These are phyloP conservation scores for Chlorella sp. DNA, from an alignment of 139 green algal genomes.

Conservation along the genomic window DNA sequence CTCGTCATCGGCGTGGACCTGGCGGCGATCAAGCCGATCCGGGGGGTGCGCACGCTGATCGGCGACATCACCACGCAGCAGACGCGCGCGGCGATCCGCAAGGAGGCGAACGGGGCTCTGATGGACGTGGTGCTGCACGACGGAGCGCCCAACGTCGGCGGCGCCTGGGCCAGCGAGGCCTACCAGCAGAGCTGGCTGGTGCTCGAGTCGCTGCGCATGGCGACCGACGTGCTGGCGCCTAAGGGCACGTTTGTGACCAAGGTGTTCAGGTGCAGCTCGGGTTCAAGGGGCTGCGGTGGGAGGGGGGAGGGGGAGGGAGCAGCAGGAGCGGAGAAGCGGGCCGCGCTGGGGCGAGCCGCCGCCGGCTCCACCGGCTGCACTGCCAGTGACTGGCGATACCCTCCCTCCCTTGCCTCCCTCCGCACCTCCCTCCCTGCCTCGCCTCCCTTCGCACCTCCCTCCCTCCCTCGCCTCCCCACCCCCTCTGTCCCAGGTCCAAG, in stretches of 20 bases:
- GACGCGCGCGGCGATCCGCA: constrained; percentile 68
- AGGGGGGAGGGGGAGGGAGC: background rate
- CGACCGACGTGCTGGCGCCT: constrained; percentile 88
- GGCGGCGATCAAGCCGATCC: constrained; percentile 89
- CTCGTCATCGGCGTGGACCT: constrained; percentile 97
- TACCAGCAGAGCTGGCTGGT: constrained; percentile 91
- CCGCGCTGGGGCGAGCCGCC: too few species aligned
- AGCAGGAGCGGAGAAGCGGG: background rate
- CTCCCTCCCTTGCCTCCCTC: background rate
- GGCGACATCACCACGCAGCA: constrained; percentile 94
- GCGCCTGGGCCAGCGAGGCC: constrained; percentile 88
- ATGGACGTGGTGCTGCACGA: constrained; percentile 98
- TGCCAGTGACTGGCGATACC: too few species aligned
- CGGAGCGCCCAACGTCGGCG: constrained; percentile 97
- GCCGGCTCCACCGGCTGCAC: background rate
- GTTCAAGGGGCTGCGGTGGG: too few species aligned
- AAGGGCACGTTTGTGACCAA: constrained; percentile 97
- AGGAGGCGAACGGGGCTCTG: constrained; percentile 67
- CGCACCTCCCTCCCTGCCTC: background rate
- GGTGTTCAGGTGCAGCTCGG: constrained; percentile 88
- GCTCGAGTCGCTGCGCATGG: constrained; percentile 91
- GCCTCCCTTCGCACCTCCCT: background rate
- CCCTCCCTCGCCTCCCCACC: background rate
- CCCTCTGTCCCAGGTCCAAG: constrained; percentile 58
- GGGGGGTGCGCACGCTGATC: constrained; percentile 83